These are phyloP conservation scores for Rosa hybrid DNA, from an alignment of 331 rosid genomes.

Conservation along the genomic window DNA sequence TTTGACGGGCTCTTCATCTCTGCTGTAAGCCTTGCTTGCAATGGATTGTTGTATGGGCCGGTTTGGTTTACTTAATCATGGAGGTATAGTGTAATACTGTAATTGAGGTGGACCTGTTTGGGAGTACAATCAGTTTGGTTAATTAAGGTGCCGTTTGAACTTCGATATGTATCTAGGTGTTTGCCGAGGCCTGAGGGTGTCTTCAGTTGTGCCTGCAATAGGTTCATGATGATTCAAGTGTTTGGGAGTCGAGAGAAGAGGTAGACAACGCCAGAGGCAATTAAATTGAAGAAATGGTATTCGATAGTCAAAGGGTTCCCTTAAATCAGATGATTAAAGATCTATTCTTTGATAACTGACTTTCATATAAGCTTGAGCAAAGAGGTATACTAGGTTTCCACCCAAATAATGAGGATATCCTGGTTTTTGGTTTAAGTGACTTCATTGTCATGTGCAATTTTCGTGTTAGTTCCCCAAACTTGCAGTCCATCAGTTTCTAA, in stretches of 20 bases:
- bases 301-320: neutral
- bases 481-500: neutral
- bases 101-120: neutral
- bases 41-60: neutral
- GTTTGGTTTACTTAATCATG: too few relatives aligned
- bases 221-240: neutral
- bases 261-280: neutral
- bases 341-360: neutral
- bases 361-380: neutral
- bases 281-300: neutral
- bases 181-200: neutral
- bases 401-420: neutral
- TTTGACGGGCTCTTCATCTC: too few relatives aligned
- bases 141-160: neutral
- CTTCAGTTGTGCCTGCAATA: neutral
- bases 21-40: neutral
- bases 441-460: neutral
- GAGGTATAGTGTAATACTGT: neutral
- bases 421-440: neutral
- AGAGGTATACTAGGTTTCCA: neutral
- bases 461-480: neutral
- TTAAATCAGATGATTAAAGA: neutral
- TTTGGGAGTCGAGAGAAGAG: conserved; percentile 5
- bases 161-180: neutral
- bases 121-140: neutral